phyloP scores from a whole-genome alignment of 139 green algal species.

The Monoraphidium neglectum region DNA sequence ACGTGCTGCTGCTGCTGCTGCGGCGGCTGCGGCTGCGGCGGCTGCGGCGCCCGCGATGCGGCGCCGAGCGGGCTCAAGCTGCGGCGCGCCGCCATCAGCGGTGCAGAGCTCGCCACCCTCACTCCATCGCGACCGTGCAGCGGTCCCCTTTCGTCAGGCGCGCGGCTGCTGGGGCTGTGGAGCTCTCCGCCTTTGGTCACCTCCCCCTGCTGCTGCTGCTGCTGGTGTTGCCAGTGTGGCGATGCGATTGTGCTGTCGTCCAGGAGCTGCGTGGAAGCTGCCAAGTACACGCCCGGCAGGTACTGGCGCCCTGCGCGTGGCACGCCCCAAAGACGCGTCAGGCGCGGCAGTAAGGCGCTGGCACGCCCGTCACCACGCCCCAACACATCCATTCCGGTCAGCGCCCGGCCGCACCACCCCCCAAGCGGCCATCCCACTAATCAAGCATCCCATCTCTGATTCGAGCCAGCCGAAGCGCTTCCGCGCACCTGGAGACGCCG shows the following conservation, averaged over 20 bases:
- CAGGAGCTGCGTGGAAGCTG: constrained; percentile 1
- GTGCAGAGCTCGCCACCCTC: too few relatives aligned
- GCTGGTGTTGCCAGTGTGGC: neutral
- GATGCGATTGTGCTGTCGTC: neutral
- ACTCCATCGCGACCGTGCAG: too few relatives aligned
- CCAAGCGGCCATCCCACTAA: too few relatives aligned
- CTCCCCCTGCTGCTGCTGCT: constrained; percentile 10
- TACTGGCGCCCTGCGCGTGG: constrained; percentile 25
- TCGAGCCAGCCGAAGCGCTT: too few relatives aligned
- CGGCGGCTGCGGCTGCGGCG: constrained; percentile 9
- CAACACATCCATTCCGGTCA: too few relatives aligned
- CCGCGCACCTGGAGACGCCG: constrained; percentile 24
- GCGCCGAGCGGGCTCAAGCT: too few relatives aligned
- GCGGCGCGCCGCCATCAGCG: too few relatives aligned
- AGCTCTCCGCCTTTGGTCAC: neutral
- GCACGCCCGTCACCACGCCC: neutral
- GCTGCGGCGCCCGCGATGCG: neutral
- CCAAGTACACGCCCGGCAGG: constrained; percentile 24
- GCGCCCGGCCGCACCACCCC: too few relatives aligned
- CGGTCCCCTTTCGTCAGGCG: too few relatives aligned
- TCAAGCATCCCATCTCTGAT: too few relatives aligned
- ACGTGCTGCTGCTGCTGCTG: constrained; percentile 37
- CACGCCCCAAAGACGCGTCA: too few relatives aligned
- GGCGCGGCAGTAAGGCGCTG: too few relatives aligned
- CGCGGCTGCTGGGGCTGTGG: neutral